Evolutionary conservation across 306 rosid genomes (phyloP), one percentile per base, ranked within the genome.

Genomic region (Cercis canadensis): DNA sequence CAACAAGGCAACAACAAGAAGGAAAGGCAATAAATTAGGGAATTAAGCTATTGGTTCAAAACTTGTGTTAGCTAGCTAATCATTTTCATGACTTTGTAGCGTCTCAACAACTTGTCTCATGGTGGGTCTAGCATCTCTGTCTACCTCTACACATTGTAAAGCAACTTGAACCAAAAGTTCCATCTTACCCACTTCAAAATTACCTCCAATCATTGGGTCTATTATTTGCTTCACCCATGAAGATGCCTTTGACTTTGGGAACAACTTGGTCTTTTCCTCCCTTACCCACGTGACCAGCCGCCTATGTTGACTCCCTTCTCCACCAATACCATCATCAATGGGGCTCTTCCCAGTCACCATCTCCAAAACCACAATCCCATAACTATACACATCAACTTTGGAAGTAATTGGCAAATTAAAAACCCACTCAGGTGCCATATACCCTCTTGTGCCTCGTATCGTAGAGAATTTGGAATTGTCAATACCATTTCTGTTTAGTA

Each of bases 331-430:
- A 1, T n/a, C 8, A 8, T 62, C n/a, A 6, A 62, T 57, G 0
- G 83, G 72, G 14, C 73, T 80, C 49, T 19, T 89, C 64, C 92
- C 88, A 0, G 87, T 89, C 50, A 87, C 24, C 69, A 87, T 80
- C 69, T 89, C 96, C 83, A 89, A 61, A 16, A 85, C 68, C 16
- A 89, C 90, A 52, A 89, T 67, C 24, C 89, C 90, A 18, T 79
- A 87, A 58, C 90, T 87, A 53, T 83, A 89, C 0, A 89, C 96
- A 33, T 89, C 96, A 9, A 85, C 90, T 73, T 87, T 89, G 32
- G 96, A 72, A 8, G 92, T 87, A 4, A 89, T 83, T 9, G 86
- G 82, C 18, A 54, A 68, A 36, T 85, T 92, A n/a, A n/a, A n/a
- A n/a, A n/a, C n/a, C n/a, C n/a, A n/a, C n/a, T n/a, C n/a, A n/a